Evolutionary conservation across 768 basidiomycete species (phyloP), one percentile per base, ranked within the genome.

Genomic region (Amanita jacksonii): DNA sequence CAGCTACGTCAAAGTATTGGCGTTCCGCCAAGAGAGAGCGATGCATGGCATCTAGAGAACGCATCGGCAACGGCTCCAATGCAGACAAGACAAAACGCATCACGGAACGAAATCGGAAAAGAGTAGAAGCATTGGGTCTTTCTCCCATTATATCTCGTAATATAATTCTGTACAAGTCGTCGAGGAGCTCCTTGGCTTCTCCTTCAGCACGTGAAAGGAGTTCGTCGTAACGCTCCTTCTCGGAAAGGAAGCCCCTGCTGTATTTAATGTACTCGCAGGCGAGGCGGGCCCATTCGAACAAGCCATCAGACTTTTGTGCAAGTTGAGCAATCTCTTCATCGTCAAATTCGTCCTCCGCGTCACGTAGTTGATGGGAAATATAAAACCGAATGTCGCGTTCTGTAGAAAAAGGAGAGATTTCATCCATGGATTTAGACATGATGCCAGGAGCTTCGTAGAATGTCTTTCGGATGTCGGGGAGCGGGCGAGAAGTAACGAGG

Each of bases 271-370:
- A 58, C 8, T 38, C 43, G 48, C 59, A 60, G 5, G 55, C 63
- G 2, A 59, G 59, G 12, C 45, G 53, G 1, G 63, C 61, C 61
- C 59, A 64, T 41, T 62, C 57, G 41, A 64, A 63, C 18, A 63
- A 55, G 12, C 48, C 59, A 15, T 62, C 54, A 1, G 61, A 58
- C 12, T 44, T 54, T 10, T 46, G 25, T 30, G 53, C 52, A 15
- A 62, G 51, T 1, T 48, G 22, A 33, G 28, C 42, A 51, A 49
- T 49, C 59, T 53, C 57, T 25, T 32, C 46, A 39, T 52, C 36
- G 27, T 57, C 47, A 8, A 52, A 51, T 50, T 13, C 18, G 13
- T 38, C 13, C 20, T 22, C 22, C 20, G 45, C 38, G 27, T 42
- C 18, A 32, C 8, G 4, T 13, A 49, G 37, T 16, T 42, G 36